Conservation (phyloP, 2,329 filamentous ascomycete genomes). For the Cercospora zeae-maydis region DNA sequence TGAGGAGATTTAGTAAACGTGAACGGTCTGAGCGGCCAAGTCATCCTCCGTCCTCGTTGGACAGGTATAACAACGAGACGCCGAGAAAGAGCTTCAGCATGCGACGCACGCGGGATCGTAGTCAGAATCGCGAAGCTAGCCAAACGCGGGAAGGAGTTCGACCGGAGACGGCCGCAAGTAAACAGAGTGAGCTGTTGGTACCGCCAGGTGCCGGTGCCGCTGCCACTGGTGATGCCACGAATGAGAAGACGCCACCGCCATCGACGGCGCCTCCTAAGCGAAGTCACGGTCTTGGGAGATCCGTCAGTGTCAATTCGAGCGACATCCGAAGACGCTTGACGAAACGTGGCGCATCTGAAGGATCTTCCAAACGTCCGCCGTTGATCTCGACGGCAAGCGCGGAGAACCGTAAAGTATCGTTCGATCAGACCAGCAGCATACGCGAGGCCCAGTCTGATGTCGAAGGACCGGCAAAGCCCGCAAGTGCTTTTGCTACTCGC, state of each 20-base stretch:
- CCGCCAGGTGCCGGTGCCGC: conserved; percentile 45
- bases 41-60: conserved; percentile 70
- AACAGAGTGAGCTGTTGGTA: conserved; percentile 62
- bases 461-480: conserved; percentile 36
- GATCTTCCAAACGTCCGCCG: conserved; percentile 41
- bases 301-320: conserved; percentile 86
- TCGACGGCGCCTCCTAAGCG: conserved; percentile 5
- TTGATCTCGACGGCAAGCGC: conserved; percentile 28
- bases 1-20: conserved; percentile 88
- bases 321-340: conserved; percentile 68
- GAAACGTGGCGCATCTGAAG: conserved; percentile 54
- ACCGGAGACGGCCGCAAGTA: conserved; percentile 54
- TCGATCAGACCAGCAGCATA: conserved; percentile 35
- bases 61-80: conserved; percentile 69
- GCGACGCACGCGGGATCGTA: conserved; percentile 54
- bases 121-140: conserved; percentile 40
- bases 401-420: conserved; percentile 33
- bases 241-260: conserved; percentile 21
- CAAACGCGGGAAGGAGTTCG: conserved; percentile 45
- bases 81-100: conserved; percentile 89
- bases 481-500: conserved; percentile 61
- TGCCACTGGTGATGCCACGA: conserved; percentile 49
- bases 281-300: conserved; percentile 64
- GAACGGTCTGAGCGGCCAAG: conserved; percentile 61
- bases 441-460: conserved; percentile 50